Conservation (phyloP, 2,329 filamentous ascomycete species). For the Fusarium chaquense region DNA sequence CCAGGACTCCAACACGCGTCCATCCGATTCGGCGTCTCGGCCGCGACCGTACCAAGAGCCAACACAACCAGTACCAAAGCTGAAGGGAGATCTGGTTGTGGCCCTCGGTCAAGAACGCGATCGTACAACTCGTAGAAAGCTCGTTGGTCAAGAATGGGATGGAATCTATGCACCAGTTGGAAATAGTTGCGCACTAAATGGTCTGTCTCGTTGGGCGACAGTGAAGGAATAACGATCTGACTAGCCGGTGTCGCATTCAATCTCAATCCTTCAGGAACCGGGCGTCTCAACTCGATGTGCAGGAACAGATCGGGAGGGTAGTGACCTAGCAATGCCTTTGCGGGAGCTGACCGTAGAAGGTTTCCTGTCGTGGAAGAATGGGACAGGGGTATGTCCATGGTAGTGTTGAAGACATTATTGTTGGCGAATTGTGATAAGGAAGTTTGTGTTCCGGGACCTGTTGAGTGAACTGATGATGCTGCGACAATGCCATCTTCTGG, state of each 20-base stretch:
- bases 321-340: slow-evolving; percentile 21
- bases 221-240: slow-evolving; percentile 22
- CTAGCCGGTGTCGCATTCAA: slow-evolving; percentile 22
- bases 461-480: slow-evolving; percentile 26
- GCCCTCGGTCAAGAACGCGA: not conserved
- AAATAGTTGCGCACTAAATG: slow-evolving; percentile 29
- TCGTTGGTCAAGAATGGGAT: slow-evolving; percentile 31
- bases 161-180: slow-evolving; percentile 32
- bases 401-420: slow-evolving; percentile 40
- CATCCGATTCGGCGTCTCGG: slow-evolving; percentile 22
- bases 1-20: slow-evolving; percentile 32
- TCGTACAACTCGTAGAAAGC: slow-evolving; percentile 26
- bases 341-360: slow-evolving; percentile 28
- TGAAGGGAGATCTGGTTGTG: slow-evolving; percentile 19
- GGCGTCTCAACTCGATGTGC: slow-evolving; percentile 32
- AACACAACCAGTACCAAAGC: slow-evolving; percentile 30
- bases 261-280: slow-evolving; percentile 16
- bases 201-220: slow-evolving; percentile 26
- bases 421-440: slow-evolving; percentile 36
- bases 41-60: slow-evolving; percentile 26
- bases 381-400: slow-evolving; percentile 38
- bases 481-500: slow-evolving; percentile 16
- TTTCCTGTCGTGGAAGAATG: slow-evolving; percentile 38
- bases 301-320: slow-evolving; percentile 39
- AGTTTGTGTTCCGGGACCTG: slow-evolving; percentile 21